These are phyloP conservation scores for Trichoderma oligosporum DNA, from an alignment of 2,329 filamentous ascomycete species.

Conservation along the genomic window DNA sequence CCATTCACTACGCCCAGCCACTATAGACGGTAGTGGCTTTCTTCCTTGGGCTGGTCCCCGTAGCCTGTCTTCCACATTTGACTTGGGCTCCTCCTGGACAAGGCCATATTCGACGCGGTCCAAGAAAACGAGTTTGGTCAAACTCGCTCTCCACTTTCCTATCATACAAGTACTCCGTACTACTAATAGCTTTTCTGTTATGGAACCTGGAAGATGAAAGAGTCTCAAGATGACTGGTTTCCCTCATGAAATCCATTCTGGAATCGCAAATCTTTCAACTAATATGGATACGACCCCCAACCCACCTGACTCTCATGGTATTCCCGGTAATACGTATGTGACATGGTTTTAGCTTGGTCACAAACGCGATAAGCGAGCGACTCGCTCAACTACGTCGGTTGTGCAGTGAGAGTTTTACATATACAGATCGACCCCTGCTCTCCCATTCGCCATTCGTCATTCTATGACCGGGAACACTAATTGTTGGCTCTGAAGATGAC, in stretches of 20 bases:
- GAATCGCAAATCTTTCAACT: not conserved
- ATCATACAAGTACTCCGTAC: no score
- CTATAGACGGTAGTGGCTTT: slow-evolving; percentile 12
- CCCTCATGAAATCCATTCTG: not conserved
- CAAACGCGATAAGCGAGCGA: slow-evolving; percentile 22
- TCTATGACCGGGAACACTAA: not conserved
- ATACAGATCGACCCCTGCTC: not conserved
- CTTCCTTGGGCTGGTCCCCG: not conserved
- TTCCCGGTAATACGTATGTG: slow-evolving; percentile 7
- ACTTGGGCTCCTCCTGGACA: no score
- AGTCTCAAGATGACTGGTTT: not conserved
- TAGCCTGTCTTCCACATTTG: not conserved
- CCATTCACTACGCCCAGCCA: slow-evolving; percentile 6
- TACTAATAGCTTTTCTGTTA: no score
- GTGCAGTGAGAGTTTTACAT: not conserved
- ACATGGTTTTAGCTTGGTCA: slow-evolving; percentile 14
- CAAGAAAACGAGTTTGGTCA: no score
- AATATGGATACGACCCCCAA: not conserved
- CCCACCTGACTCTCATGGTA: not conserved
- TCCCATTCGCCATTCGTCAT: not conserved
- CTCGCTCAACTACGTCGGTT: slow-evolving; percentile 1
- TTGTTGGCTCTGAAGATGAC: slow-evolving; percentile 7
- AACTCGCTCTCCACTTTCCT: no score
- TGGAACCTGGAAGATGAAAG: no score
- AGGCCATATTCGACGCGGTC: no score